Percentiles rank a stretch among this genome's conserved stretches.
phyloP scores from a whole-genome alignment of 225 moss, liverwort and hornwort genomes.

The Anthoceros angustus region DNA sequence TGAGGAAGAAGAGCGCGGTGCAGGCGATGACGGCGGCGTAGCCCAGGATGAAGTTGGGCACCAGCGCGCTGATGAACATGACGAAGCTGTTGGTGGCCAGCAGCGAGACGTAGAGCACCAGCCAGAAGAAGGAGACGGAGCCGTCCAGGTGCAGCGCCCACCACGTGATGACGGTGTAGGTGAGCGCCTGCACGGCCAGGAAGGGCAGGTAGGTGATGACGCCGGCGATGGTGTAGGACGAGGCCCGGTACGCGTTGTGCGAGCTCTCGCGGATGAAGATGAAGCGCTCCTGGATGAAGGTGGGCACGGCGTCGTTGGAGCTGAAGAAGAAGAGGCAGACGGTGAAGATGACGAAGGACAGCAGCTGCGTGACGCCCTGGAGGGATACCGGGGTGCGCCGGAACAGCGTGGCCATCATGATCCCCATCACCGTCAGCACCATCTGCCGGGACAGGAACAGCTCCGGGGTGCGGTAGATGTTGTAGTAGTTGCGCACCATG shows the following conservation, averaged over 20 bases:
- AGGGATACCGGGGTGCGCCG: neutral
- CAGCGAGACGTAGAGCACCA: conserved; percentile 15
- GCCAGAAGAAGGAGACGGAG: conserved; percentile 13
- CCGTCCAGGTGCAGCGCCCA: conserved; percentile 8
- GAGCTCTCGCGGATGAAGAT: conserved; percentile 37
- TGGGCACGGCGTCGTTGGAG: conserved; percentile 28
- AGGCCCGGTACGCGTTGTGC: conserved; percentile 27
- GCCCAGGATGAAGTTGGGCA: conserved; percentile 15
- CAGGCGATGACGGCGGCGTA: conserved; percentile 8
- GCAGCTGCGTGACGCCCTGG: conserved; percentile 18
- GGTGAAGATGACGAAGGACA: conserved; percentile 16
- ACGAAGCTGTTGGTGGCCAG: conserved; percentile 10
- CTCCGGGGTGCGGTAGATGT: conserved; percentile 23
- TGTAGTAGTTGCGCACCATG: conserved; percentile 21
- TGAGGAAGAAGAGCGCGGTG: conserved; percentile 10
- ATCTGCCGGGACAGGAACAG: conserved; percentile 15
- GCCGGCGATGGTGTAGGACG: conserved; percentile 21
- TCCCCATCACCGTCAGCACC: conserved; percentile 10
- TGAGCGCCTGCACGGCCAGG: conserved; percentile 14
- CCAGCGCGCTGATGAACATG: conserved; percentile 9
- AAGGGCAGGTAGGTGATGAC: conserved; percentile 22
- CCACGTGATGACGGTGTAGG: conserved; percentile 9
- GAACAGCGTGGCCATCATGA: conserved; percentile 14
- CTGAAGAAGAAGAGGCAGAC: conserved; percentile 25
- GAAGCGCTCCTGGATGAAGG: conserved; percentile 26